Conservation (phyloP, 495 filamentous ascomycete genomes). For the Hamigera avellanea region DNA sequence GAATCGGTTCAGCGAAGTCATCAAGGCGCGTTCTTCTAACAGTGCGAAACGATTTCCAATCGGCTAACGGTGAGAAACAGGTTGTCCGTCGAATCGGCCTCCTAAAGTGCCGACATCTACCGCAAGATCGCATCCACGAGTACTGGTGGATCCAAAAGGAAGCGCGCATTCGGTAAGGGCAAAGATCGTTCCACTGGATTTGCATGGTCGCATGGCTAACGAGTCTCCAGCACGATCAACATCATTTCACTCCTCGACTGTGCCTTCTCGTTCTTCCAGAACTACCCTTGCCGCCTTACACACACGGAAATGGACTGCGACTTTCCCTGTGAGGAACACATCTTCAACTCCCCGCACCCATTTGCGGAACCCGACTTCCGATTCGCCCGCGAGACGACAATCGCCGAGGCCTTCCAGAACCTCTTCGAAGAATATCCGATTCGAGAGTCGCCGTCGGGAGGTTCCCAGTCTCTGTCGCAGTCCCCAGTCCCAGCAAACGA, state of each 20-base stretch:
- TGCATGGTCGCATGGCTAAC: too few relatives aligned
- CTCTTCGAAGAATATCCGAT: constrained; percentile 17
- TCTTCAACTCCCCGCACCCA: constrained; percentile 30
- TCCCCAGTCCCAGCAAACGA: background rate
- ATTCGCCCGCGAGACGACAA: constrained; percentile 18
- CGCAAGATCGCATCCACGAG: constrained; percentile 19
- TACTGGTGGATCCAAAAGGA: constrained; percentile 33
- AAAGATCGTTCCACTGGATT: too few relatives aligned
- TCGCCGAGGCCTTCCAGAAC: constrained; percentile 23
- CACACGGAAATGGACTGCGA: constrained; percentile 29
- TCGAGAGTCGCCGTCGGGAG: background rate
- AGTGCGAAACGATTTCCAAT: background rate
- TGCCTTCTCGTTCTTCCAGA: constrained; percentile 35
- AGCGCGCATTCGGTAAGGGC: constrained; percentile 28
- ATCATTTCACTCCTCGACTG: constrained; percentile 31
- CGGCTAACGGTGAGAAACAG: constrained; percentile 8
- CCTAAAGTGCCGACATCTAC: constrained; percentile 20
- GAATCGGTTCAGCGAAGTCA: constrained; percentile 29
- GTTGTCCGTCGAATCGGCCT: constrained; percentile 27
- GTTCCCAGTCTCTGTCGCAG: constrained; percentile 2
- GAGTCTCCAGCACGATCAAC: constrained; percentile 22
- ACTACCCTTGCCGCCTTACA: constrained; percentile 29
- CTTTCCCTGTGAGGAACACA: constrained; percentile 23
- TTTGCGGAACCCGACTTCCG: constrained; percentile 26
- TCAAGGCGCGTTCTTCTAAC: constrained; percentile 17